These are phyloP conservation scores for Xylariaceae sp. DNA, from an alignment of 2,329 filamentous ascomycete genomes.

Conservation along the genomic window DNA sequence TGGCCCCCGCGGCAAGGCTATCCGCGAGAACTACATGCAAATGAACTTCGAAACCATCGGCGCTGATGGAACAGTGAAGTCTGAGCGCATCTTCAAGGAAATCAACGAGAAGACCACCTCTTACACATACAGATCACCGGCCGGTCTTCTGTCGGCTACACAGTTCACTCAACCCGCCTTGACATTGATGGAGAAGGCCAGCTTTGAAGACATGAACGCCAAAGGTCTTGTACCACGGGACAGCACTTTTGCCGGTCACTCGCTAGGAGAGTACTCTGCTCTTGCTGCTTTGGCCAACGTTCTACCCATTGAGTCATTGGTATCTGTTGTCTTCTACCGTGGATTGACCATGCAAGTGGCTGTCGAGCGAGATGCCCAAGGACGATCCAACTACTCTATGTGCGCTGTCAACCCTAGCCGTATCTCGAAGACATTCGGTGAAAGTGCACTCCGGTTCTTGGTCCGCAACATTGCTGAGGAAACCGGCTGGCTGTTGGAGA, in stretches of 20 bases:
- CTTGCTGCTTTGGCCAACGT: slow-evolving; percentile 94
- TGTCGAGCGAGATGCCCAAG: slow-evolving; percentile 87
- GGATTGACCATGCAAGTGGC: slow-evolving; percentile 99
- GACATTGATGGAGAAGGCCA: slow-evolving; percentile 99
- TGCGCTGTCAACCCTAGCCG: slow-evolving; percentile 97
- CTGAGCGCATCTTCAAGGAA: slow-evolving; percentile 99
- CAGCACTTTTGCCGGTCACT: slow-evolving; percentile 97
- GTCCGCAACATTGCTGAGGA: slow-evolving; percentile 92
- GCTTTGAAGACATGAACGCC: slow-evolving; percentile 89
- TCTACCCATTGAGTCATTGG: slow-evolving; percentile 98
- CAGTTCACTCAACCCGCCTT: slow-evolving; percentile 98
- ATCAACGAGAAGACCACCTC: slow-evolving; percentile 88
- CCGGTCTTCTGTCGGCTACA: slow-evolving; percentile 88
- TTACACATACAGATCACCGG: slow-evolving; percentile 95
- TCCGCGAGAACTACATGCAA: slow-evolving; percentile 98
- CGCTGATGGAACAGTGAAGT: slow-evolving; percentile 87
- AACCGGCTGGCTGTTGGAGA: slow-evolving; percentile 93
- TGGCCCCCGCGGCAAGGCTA: slow-evolving; percentile 91
- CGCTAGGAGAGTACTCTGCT: slow-evolving; percentile 95
- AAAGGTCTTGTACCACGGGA: slow-evolving; percentile 94
- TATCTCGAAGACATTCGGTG: slow-evolving; percentile 98
- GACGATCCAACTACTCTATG: slow-evolving; percentile 98
- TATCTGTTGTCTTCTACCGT: slow-evolving; percentile 98
- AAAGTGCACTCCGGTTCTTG: slow-evolving; percentile 93
- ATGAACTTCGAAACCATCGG: slow-evolving; percentile 99